These are phyloP conservation scores for Skeletonema tropicum DNA, from an alignment of 108 stramenopile species.

Conservation along the genomic window DNA sequence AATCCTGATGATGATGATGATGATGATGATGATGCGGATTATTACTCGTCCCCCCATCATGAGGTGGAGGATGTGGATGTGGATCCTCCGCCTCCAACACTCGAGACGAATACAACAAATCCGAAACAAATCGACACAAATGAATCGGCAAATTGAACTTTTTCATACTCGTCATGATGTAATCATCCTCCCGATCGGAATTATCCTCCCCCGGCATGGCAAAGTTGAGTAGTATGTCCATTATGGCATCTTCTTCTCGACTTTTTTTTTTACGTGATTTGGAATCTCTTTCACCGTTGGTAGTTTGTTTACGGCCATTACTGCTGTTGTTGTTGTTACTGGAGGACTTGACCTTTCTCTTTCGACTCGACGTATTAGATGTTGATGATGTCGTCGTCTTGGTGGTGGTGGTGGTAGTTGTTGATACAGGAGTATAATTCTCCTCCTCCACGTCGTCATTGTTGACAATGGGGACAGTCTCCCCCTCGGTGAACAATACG, in stretches of 20 bases:
- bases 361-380: background rate
- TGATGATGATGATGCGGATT: background rate
- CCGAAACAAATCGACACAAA: slow-evolving; percentile 17
- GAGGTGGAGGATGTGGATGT: too few relatives aligned
- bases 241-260: slow-evolving; percentile 7
- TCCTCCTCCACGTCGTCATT: too few relatives aligned
- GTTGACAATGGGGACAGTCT: background rate
- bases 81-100: background rate
- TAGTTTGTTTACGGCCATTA: background rate
- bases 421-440: too few relatives aligned
- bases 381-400: background rate
- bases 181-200: background rate
- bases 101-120: slow-evolving; percentile 9
- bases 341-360: too few relatives aligned
- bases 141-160: background rate
- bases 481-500: background rate
- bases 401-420: background rate
- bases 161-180: slow-evolving; percentile 9
- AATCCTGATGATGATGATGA: background rate
- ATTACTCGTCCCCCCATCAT: background rate
- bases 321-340: background rate
- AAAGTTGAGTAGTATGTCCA: slow-evolving; percentile 12
- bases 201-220: background rate
- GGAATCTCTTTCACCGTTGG: background rate
- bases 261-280: background rate